Base-by-base conservation (phyloP, 2,329 filamentous ascomycete species). In the Ramichloridium luteum region DNA sequence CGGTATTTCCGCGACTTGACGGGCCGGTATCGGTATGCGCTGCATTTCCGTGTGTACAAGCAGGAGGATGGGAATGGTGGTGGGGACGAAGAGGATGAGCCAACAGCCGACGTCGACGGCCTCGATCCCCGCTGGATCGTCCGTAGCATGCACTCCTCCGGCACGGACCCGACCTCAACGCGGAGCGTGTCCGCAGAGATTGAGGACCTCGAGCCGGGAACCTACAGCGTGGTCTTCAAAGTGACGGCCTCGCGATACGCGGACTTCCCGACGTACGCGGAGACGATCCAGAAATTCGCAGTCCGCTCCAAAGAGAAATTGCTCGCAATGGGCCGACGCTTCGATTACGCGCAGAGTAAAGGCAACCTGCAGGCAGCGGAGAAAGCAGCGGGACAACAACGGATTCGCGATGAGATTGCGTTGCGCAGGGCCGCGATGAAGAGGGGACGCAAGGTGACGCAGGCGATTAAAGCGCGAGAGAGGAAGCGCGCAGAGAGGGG, bases 141-240 rank as follows among this genome's bases (percentile, higher is more conserved):
- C 8, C 45, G 50, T 13, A 48, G 43, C 13, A 49, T 53, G 49
- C 45, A 51, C 35, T 48, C 45, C 30, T 45, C 38, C 8, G 47
- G 48, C 15, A 40, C 65, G n/a, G 68, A 73, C 31, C 61, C 68
- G n/a, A 65, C 70, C 23, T 74, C 84, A 70, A 73, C 65, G 13
- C 74, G 83, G 5, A 81, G 78, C 1, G 77, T 85, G 23, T 85
- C 78, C 30, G 75, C 80, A 1, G 83, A 90, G 52, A 65, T 90
- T 6, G 45, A 50, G 12, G 66, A 77, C 20, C 70, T 92, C 15
- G 74, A 81, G 13, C 69, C 77, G 0, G 83, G 83, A 8, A 73
- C 70, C 26, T 92, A 92, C 55, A 73, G 72, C 5, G 72, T 92
- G 4, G 65, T 83, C 13, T 69, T 88, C 53, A 84, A 81, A 50